Evolutionary conservation across 257 asterid species (phyloP), one percentile per base, ranked within the genome.

Genomic region (Gentiana straminea): DNA sequence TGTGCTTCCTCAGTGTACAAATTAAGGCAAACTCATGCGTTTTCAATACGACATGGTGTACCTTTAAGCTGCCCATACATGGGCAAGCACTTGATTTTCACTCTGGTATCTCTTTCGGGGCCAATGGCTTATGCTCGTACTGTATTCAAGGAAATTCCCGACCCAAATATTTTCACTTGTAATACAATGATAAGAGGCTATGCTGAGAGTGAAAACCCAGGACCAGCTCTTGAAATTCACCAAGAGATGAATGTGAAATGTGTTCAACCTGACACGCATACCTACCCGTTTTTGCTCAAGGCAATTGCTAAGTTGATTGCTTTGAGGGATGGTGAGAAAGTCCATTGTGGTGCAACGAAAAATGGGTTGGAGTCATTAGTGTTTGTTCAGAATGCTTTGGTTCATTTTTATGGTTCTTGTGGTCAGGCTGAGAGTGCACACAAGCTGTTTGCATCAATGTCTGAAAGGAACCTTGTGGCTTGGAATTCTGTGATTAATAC

Each of bases 141-240:
- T n/a, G 15, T 82, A 75, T 84, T 87, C 71, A 70, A 70, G 62
- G 58, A 64, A 68, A 82, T 87, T 68, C 60, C 74, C 34, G 58
- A 62, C 51, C 94, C 94, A 33, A 78, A 76, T 66, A 68, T 87
- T 1, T 87, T 87, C 68, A 81, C 92, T 49, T 87, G 89, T 89
- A 83, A 81, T 33, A 84, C 94, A 3, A 80, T 87, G 82, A 80
- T 87, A 69, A 76, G 92, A 71, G 94, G 94, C 47, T 84, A 87
- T 56, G 94, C 96, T 1, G 96, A 87, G 79, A 78, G 89, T 57
- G 79, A 69, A 2, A 77, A 84, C 67, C 92, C 96, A 2, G 47
- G 71, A 50, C 81, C 85, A 24, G 96, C 94, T 13, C 39, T 84
- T 56, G 75, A 59, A 36, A 52, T 87, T 7, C 85, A 76, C 73